Conservation (phyloP, 805 yeast genomes). For the Kodamaea kakaduensis region DNA sequence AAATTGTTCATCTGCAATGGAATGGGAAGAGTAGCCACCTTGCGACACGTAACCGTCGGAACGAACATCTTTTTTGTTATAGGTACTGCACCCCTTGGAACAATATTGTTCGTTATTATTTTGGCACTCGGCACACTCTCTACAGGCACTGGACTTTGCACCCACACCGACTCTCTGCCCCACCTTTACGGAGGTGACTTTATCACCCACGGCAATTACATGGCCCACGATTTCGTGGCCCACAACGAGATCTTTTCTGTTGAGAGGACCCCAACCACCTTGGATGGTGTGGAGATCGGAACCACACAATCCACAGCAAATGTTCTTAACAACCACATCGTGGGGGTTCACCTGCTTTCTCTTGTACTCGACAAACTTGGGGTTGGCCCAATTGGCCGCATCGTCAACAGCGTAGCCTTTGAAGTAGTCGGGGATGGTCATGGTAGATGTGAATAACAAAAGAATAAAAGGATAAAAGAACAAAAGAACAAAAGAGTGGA, state of each 20-base stretch:
- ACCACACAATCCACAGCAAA: constrained; percentile 63
- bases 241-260: constrained; percentile 36
- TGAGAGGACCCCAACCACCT: constrained; percentile 48
- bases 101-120: constrained; percentile 47
- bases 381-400: constrained; percentile 29
- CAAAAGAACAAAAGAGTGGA: no score
- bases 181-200: constrained; percentile 46
- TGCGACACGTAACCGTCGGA: constrained; percentile 26
- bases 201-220: constrained; percentile 54
- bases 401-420: constrained; percentile 35
- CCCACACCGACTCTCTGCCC: constrained; percentile 83
- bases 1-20: constrained; percentile 41
- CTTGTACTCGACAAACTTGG: constrained; percentile 26
- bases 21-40: constrained; percentile 51
- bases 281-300: constrained; percentile 50
- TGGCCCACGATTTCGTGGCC: constrained; percentile 68
- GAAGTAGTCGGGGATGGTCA: constrained; percentile 23
- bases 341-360: constrained; percentile 24
- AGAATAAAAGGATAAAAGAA: no score
- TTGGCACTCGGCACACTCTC: constrained; percentile 54
- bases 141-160: constrained; percentile 61
- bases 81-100: constrained; percentile 46
- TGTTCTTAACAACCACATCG: constrained; percentile 56
- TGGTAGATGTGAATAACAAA: no score
- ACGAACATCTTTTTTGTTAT: constrained; percentile 37